Evolutionary conservation across 2,329 filamentous ascomycete genomes (phyloP), one percentile per base, ranked within the genome.

Genomic region (Fusarium sp.): DNA sequence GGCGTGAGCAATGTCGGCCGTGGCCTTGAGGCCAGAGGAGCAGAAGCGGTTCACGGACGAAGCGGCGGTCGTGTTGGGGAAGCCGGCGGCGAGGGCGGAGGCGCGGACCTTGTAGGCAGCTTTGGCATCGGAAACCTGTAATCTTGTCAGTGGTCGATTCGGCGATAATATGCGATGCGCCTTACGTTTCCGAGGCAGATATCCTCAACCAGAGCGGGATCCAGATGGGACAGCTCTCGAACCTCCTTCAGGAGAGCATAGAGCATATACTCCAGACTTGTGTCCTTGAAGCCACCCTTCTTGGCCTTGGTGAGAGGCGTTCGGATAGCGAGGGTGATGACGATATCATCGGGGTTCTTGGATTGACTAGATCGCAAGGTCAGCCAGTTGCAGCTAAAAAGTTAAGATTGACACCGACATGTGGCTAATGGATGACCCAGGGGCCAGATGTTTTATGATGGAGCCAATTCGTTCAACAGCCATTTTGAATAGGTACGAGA

Each of bases 281-380:
- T 97, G 83, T 99, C 96, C 87, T 98, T 98, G 88, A 99, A 93
- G 47, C 95, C 94, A 75, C 96, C 96, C 89, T 98, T 98, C 82
- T 89, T 89, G 62, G 90, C 95, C 87, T 98, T 98, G 81, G 93
- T 89, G 72, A 99, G 89, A 1, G 96, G 95, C 31, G 96, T 98
- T 66, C 96, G 93, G 79, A 95, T 87, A 31, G 96, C 96, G 67
- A 97, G 90, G 9, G 96, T 99, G 81, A 98, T 98, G 82, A 99
- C 96, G 64, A 99, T 89, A 87, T 99, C 96, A 82, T 98, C 96
- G 77, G 95, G 91, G 84, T 97, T 97, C 88, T 98, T 95, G 78
- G 94, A 91, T 67, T 94, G 95, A 80, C 95, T 98, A 31, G 35
- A 16, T 38, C 16, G 38, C 8, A 18, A 11, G 34, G 45, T 75